A percentile compares a stretch with the other conserved stretches of the same genome.
These are phyloP conservation scores for Chytriomyces sp. DNA, from an alignment of 192 early-diverging fungal genomes.

Conservation along the genomic window DNA sequence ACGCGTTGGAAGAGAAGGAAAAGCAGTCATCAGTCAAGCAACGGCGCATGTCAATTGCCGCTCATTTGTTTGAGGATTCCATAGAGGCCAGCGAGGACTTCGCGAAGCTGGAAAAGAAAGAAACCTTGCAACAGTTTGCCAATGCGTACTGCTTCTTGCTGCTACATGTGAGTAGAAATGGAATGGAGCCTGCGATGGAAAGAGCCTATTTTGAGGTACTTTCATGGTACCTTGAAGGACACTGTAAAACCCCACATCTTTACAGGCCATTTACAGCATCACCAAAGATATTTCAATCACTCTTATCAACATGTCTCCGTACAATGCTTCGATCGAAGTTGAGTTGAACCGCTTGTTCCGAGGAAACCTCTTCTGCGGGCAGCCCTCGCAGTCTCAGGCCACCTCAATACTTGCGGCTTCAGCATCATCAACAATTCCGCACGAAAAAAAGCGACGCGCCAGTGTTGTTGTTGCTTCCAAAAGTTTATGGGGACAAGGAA, in stretches of 20 bases:
- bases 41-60: neutral
- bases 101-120: constrained; percentile 21
- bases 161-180: constrained; percentile 38
- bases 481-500: constrained; percentile 22
- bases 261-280: constrained; percentile 51
- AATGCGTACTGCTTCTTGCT: constrained; percentile 57
- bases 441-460: constrained; percentile 1
- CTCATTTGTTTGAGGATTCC: constrained; percentile 2
- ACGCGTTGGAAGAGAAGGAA: constrained; percentile 12
- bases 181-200: constrained; percentile 52
- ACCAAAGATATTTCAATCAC: constrained; percentile 43
- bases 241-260: neutral
- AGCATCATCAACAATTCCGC: constrained; percentile 3
- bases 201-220: constrained; percentile 54
- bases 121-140: constrained; percentile 40
- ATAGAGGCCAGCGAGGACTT: constrained; percentile 10
- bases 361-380: constrained; percentile 45
- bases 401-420: constrained; percentile 15
- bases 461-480: constrained; percentile 6
- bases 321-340: constrained; percentile 34
- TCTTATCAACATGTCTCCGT: constrained; percentile 32
- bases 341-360: constrained; percentile 58
- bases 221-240: neutral
- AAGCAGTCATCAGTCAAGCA: constrained; percentile 15
- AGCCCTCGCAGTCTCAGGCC: neutral